These are phyloP conservation scores for Myriangium duriaei DNA, from an alignment of 2,329 filamentous ascomycete species.

Conservation along the genomic window DNA sequence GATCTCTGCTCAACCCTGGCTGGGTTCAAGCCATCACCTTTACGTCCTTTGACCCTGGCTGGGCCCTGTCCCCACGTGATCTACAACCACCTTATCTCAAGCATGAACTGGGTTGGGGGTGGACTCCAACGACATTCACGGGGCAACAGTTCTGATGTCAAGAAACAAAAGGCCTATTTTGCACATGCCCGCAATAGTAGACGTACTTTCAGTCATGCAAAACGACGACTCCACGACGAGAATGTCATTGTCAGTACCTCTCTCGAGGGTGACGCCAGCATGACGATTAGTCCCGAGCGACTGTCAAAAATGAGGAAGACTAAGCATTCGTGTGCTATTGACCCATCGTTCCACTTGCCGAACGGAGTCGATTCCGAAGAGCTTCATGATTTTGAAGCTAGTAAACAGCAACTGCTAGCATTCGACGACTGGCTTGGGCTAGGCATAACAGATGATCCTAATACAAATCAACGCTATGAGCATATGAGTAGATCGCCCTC, in stretches of 20 bases:
- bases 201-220: not conserved
- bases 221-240: too few relatives aligned
- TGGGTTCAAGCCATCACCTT: not conserved
- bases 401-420: not conserved
- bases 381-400: not conserved
- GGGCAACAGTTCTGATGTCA: conserved; percentile 23
- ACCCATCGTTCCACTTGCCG: too few relatives aligned
- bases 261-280: too few relatives aligned
- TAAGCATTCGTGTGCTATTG: too few relatives aligned
- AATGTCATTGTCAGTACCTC: too few relatives aligned
- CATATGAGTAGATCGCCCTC: too few relatives aligned
- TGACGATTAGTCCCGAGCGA: too few relatives aligned
- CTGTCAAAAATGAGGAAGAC: too few relatives aligned
- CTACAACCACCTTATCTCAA: not conserved
- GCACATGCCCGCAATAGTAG: conserved; percentile 21
- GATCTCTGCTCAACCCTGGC: not conserved
- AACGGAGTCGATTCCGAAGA: not conserved
- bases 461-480: too few relatives aligned
- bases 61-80: not conserved
- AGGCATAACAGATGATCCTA: not conserved
- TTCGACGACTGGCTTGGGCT: not conserved
- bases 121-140: conserved; percentile 25
- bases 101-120: conserved; percentile 40
- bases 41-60: not conserved
- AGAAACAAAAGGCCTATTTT: conserved; percentile 36